These are phyloP conservation scores for Lupinus albus DNA, from an alignment of 306 rosid genomes.

Conservation along the genomic window DNA sequence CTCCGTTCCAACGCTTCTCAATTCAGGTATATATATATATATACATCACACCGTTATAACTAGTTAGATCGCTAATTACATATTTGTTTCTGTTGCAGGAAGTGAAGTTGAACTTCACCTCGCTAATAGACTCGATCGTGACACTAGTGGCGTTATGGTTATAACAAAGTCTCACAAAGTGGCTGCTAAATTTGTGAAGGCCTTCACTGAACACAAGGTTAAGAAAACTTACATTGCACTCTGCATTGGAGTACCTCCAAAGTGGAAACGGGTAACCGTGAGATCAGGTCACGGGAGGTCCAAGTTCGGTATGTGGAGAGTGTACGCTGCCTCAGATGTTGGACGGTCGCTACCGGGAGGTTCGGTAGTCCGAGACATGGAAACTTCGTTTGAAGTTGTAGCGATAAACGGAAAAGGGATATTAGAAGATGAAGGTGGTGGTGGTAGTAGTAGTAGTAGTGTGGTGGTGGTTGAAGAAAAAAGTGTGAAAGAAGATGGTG, in stretches of 20 bases:
- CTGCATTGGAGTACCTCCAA: constrained; percentile 60
- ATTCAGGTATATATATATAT: background rate
- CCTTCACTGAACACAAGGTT: constrained; percentile 73
- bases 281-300: constrained; percentile 93
- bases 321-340: constrained; percentile 75
- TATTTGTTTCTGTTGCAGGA: constrained; percentile 43
- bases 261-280: constrained; percentile 64
- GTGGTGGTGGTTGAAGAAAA: constrained; percentile 61
- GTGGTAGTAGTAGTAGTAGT: constrained; percentile 20
- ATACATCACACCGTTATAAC: too few species aligned
- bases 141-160: constrained; percentile 79
- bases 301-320: constrained; percentile 84
- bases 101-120: constrained; percentile 67
- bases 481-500: constrained; percentile 39
- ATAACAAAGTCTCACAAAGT: constrained; percentile 81
- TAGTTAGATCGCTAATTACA: too few species aligned
- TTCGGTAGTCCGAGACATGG: constrained; percentile 78
- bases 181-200: constrained; percentile 80
- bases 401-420: constrained; percentile 56
- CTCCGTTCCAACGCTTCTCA: constrained; percentile 51
- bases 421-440: constrained; percentile 41
- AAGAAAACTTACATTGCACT: constrained; percentile 75
- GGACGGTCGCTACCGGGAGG: constrained; percentile 81
- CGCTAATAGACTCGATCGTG: constrained; percentile 87
- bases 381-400: constrained; percentile 72